Base-by-base conservation (phyloP, 1,139 yeast species). In the Zygotorulaspora mrakii region DNA sequence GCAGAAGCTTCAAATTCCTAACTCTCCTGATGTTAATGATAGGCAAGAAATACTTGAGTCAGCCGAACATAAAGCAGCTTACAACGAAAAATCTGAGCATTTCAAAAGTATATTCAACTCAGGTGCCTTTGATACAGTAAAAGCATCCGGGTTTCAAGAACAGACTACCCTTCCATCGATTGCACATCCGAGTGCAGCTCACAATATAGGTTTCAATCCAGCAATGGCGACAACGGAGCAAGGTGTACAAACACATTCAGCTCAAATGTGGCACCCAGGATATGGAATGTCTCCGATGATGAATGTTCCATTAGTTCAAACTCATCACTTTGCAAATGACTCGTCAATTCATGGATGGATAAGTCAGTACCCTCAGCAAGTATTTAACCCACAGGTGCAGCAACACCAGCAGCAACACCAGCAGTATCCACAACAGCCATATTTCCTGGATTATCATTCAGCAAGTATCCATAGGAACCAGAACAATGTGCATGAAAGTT, bases 361-460 rank as follows among this genome's bases (percentile, higher is more conserved):
- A 20, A n/a, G 31, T 6, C 18, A 14, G 9, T 16, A 28, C 4
- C 31, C 31, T n/a, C 17, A 28, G 8, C 20, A 17, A 16, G 20
- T 14, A 12, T 8, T 16, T 5, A 5, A 16, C 11, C 31, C 31
- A 6, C n/a, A 23, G 17, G 22, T 31, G 17, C 28, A 22, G 20
- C 39, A 36, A 8, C 40, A 40, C 25, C 35, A 37, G 10, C 38
- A 33, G 13, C 37, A 34, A 18, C 31, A 26, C 4, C 31, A 33
- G 9, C 26, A 34, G 7, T 32, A 34, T 13, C 32, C 7, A 13
- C 40, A 37, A 11, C 40, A 32, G 32, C 40, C 31, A 14, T 33
- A 12, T 6, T 24, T 28, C 14, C 28, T 32, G 17, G 17, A 31
- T 27, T 21, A 27, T 8, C 39, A 31, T 16, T 14, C 21, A 17